These are phyloP conservation scores for Suillus placidus DNA, from an alignment of 768 basidiomycete species.

Conservation along the genomic window DNA sequence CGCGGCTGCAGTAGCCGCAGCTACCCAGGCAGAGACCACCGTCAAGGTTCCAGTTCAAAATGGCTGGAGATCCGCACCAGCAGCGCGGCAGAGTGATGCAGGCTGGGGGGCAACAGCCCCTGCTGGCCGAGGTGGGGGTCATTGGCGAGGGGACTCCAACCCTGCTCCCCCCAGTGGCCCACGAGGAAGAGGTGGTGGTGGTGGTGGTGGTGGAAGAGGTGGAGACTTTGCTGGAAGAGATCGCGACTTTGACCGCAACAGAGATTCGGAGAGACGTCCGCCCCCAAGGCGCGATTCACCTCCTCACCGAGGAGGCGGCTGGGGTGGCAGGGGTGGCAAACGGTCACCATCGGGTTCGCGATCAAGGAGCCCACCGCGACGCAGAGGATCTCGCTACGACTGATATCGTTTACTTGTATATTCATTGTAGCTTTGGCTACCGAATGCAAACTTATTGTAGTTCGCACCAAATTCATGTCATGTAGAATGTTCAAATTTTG, in stretches of 20 bases:
- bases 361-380: constrained; percentile 46
- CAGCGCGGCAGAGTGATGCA: constrained; percentile 44
- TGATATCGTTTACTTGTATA: constrained; percentile 18
- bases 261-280: constrained; percentile 51
- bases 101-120: constrained; percentile 39
- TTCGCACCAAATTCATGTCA: neutral
- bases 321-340: constrained; percentile 47
- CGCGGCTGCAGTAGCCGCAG: constrained; percentile 42
- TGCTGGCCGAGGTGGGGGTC: constrained; percentile 60
- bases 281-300: constrained; percentile 50
- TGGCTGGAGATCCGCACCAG: constrained; percentile 39
- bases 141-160: constrained; percentile 76
- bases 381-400: constrained; percentile 37
- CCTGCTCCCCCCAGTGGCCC: constrained; percentile 43
- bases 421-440: neutral
- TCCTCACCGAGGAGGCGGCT: constrained; percentile 46
- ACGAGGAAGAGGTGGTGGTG: constrained; percentile 39
- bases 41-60: constrained; percentile 39
- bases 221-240: constrained; percentile 39
- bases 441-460: neutral
- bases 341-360: constrained; percentile 40
- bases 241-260: constrained; percentile 39
- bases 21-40: constrained; percentile 50
- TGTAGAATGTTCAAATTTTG: neutral
- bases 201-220: constrained; percentile 27